A percentile compares a stretch with the other conserved stretches of the same genome.
Conservation (phyloP, 352 stramenopile genomes). For the Phytophthora podocarpi region DNA sequence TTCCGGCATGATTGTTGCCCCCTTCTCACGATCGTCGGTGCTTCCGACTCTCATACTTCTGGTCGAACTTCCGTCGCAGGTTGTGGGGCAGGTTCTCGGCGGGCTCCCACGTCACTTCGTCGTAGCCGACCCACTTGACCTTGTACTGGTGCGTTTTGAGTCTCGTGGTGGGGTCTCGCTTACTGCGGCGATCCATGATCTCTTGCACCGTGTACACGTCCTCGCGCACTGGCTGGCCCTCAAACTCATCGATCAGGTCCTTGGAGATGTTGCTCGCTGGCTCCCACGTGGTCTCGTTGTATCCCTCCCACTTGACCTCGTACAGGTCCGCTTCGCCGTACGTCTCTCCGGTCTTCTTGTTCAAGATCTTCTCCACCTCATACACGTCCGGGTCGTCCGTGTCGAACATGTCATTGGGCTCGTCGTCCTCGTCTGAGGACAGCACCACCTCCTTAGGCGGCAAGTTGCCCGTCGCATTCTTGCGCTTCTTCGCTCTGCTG, state of each 20-base stretch:
- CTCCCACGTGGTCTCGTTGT: conserved; percentile 82
- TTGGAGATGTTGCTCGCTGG: conserved; percentile 79
- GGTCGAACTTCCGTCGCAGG: conserved; percentile 78
- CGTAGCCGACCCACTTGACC: conserved; percentile 88
- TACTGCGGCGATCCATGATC: conserved; percentile 68
- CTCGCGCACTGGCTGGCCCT: conserved; percentile 70
- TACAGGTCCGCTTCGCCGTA: conserved; percentile 74
- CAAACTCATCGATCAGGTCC: conserved; percentile 81
- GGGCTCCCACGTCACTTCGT: conserved; percentile 80
- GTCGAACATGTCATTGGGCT: conserved; percentile 80
- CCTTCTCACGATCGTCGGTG: background rate
- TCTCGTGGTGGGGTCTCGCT: conserved; percentile 64
- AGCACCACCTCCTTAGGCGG: conserved; percentile 65
- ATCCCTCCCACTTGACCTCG: conserved; percentile 84
- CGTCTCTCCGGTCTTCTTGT: conserved; percentile 49
- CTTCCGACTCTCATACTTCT: conserved; percentile 72
- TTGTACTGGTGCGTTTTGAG: conserved; percentile 83
- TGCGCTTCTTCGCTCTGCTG: conserved; percentile 40
- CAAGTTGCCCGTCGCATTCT: conserved; percentile 50
- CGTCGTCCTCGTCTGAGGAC: conserved; percentile 75
- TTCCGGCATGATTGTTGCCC: background rate
- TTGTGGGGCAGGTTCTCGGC: conserved; percentile 81
- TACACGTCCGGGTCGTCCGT: conserved; percentile 82
- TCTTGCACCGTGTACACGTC: conserved; percentile 82
- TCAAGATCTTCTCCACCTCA: conserved; percentile 75